Evolutionary conservation across 78 protist species (phyloP).

Genomic region (Dictyostelium purpureum): DNA sequence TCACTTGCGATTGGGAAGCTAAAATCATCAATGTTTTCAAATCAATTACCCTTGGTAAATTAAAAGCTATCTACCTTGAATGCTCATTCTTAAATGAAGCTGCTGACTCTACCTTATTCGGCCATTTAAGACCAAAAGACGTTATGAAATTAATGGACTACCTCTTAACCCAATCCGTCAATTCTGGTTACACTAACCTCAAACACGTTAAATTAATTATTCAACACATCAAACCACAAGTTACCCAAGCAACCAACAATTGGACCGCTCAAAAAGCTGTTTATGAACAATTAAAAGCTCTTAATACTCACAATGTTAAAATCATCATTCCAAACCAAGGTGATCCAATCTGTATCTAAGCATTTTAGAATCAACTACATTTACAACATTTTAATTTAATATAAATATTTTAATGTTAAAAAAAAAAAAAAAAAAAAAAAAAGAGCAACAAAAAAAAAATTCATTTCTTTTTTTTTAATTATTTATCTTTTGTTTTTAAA

Average conservation of each 20-base stretch:
- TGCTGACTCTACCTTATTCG: not conserved
- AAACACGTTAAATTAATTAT: constrained; percentile 33
- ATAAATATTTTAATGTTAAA: too few relatives aligned
- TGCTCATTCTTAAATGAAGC: constrained; percentile 4
- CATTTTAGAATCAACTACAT: too few relatives aligned
- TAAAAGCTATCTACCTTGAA: constrained; percentile 17
- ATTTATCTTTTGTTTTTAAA: too few relatives aligned
- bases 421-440: too few relatives aligned
- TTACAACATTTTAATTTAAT: too few relatives aligned
- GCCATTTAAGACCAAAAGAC: constrained; percentile 57
- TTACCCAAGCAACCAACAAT: not conserved
- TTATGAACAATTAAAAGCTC: constrained; percentile 12
- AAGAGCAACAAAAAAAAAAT: too few relatives aligned
- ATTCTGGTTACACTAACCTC: constrained; percentile 6
- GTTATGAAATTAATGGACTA: not conserved
- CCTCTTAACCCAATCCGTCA: not conserved
- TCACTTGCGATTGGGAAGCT: constrained; percentile 27
- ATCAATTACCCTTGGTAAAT: constrained; percentile 18
- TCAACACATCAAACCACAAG: constrained; percentile 51
- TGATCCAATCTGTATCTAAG: constrained; percentile 32
- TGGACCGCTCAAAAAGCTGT: not conserved
- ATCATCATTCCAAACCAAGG: constrained; percentile 44
- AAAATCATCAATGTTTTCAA: constrained; percentile 16
- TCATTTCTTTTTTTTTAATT: too few relatives aligned
- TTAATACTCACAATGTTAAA: not conserved